phyloP scores from a whole-genome alignment of 139 green algal species.

The Pycnococcus provasolii region DNA sequence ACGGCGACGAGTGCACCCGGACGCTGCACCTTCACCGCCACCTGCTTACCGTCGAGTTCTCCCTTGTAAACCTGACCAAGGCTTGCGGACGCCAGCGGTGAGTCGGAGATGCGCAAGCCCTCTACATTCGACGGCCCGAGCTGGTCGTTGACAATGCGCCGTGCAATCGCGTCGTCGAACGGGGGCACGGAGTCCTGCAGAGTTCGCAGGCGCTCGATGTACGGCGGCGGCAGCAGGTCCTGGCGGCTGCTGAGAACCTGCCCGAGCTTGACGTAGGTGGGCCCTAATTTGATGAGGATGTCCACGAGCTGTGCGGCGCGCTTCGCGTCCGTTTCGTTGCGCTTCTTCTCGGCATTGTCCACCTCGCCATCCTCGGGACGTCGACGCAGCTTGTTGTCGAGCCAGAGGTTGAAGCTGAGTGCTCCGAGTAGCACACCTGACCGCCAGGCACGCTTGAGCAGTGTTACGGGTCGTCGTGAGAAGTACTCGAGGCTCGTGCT shows the following conservation, averaged over 20 bases:
- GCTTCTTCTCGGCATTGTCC: neutral
- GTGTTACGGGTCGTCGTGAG: conserved; percentile 8
- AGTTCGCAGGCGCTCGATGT: conserved; percentile 25
- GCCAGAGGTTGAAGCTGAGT: conserved; percentile 5
- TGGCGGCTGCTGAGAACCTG: conserved; percentile 23
- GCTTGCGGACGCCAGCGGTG: conserved; percentile 23
- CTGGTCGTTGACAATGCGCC: conserved; percentile 16
- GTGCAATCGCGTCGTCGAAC: conserved; percentile 22
- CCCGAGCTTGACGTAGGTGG: conserved; percentile 33
- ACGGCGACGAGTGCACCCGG: conserved; percentile 27
- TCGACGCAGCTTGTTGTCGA: conserved; percentile 25
- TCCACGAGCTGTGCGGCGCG: conserved; percentile 19
- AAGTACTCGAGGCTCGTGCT: conserved; percentile 18
- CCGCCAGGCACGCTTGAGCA: conserved; percentile 11
- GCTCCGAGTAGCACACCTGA: conserved; percentile 11
- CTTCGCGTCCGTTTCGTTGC: conserved; percentile 10
- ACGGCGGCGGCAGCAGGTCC: conserved; percentile 23
- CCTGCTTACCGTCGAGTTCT: conserved; percentile 9
- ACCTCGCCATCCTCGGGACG: conserved; percentile 18
- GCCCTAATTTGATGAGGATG: conserved; percentile 19
- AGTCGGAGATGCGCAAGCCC: neutral
- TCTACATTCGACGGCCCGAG: neutral
- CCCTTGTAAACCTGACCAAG: conserved; percentile 32
- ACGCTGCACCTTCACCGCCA: conserved; percentile 37
- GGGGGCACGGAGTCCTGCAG: conserved; percentile 33